phyloP scores from a whole-genome alignment of 768 basidiomycete genomes.

The Lactarius tabidus region DNA sequence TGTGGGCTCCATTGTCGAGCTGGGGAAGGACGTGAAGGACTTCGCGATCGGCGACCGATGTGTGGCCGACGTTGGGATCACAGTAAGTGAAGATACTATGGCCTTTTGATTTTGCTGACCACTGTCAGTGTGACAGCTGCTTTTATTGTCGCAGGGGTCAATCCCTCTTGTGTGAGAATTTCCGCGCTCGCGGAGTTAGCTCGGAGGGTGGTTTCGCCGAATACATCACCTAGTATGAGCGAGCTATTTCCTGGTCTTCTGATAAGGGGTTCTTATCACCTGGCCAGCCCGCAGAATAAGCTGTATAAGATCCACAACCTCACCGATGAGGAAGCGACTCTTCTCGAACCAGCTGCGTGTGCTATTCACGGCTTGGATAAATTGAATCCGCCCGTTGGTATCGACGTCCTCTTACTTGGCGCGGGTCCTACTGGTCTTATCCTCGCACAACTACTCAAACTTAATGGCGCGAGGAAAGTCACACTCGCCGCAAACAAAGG shows the following conservation, averaged over 20 bases:
- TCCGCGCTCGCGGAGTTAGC: conserved; percentile 74
- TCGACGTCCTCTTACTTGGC: conserved; percentile 80
- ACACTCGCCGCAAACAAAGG: conserved; percentile 89
- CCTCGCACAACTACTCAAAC: conserved; percentile 80
- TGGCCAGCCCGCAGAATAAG: conserved; percentile 63
- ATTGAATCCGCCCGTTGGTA: conserved; percentile 73
- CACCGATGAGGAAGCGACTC: conserved; percentile 80
- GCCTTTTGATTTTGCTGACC: not conserved
- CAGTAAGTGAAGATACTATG: conserved; percentile 45
- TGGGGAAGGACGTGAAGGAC: conserved; percentile 76
- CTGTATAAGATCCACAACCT: conserved; percentile 87
- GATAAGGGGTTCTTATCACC: not conserved
- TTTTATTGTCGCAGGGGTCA: conserved; percentile 88
- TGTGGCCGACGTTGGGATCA: conserved; percentile 75
- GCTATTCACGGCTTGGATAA: conserved; percentile 92
- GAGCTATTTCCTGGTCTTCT: not conserved
- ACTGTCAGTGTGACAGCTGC: conserved; percentile 67
- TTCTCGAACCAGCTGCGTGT: conserved; percentile 87
- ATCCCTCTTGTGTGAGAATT: conserved; percentile 79
- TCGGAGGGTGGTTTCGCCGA: conserved; percentile 86
- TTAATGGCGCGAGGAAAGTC: conserved; percentile 77
- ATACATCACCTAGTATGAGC: conserved; percentile 74
- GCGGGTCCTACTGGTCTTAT: conserved; percentile 94
- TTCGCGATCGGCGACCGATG: conserved; percentile 77
- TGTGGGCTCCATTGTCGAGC: conserved; percentile 66